Percentiles rank a stretch among this genome's conserved stretches.
Conservation (phyloP, 2,329 filamentous ascomycete genomes). For the Aspergillus sp. region DNA sequence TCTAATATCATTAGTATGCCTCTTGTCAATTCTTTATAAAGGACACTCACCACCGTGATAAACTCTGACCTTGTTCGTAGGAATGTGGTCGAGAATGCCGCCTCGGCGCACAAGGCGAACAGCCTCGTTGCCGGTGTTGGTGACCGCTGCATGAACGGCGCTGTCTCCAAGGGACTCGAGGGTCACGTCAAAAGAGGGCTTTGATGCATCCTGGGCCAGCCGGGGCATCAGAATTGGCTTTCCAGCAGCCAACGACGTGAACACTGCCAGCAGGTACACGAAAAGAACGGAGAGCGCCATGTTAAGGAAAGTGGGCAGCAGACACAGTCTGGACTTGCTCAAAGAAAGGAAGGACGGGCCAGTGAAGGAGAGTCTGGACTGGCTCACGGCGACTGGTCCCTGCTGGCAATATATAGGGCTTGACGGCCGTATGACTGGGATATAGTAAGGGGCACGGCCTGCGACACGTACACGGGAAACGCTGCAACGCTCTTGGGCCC, state of each 20-base stretch:
- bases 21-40: not conserved
- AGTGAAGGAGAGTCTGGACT: no score
- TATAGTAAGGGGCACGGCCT: no score
- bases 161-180: constrained; percentile 10
- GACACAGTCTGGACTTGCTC: no score
- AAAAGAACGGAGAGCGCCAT: not conserved
- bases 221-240: constrained; percentile 15
- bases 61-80: constrained; percentile 13
- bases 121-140: constrained; percentile 4
- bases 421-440: no score
- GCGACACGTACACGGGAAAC: no score
- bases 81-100: constrained; percentile 11
- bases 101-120: constrained; percentile 14
- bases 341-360: no score
- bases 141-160: constrained; percentile 11
- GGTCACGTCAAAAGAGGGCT: constrained; percentile 8
- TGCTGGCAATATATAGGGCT: no score
- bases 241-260: constrained; percentile 16
- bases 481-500: no score
- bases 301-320: no score
- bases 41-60: constrained; percentile 5
- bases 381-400: no score
- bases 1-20: not conserved
- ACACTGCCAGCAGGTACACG: constrained; percentile 8
- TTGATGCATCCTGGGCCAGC: constrained; percentile 10